Evolutionary conservation across 441 rosid genomes (phyloP), one percentile per base, ranked within the genome.

Genomic region (Flueggea neowawraea): DNA sequence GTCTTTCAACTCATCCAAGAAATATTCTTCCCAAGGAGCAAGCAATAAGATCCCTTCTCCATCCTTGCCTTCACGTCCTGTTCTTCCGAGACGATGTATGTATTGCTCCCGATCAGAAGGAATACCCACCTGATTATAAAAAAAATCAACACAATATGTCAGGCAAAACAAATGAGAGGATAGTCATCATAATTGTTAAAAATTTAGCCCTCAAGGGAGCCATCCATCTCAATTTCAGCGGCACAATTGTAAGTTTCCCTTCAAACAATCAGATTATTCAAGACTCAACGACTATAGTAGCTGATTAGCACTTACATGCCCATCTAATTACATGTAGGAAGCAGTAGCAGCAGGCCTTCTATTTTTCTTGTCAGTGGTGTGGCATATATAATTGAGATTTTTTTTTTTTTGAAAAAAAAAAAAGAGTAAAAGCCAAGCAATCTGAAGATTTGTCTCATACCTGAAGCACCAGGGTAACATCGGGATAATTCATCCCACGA

Each of bases 381-480:
- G 28, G 28, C 28, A 22, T 6, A 53, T 12, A 17, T 17, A 53
- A 10, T 14, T 16, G 17, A 14, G 17, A 16, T 12, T 51, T 13
- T 1, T 17, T 17, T 12, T 22, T 22, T 22, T 22, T 22, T 22
- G 1, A 22, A 22, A 22, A 22, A 22, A 22, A 22, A 22, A 22
- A 51, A n/a, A n/a, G n/a, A 14, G 8, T 3, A 6, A 51, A 17
- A 14, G 16, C 15, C 17, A 17, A 51, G 17, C 16, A 51, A 51
- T 14, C 15, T 10, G 12, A 4, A 28, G 1, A 28, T n/a, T 51
- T 0, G 57, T 36, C n/a, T 56, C 53, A 8, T 87, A 95, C 99
- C 98, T 95, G 98, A 65, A 95, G 80, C 73, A 95, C 99, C 76
- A 90, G 83, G 66, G 95, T 83, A 74, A 92, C 98, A 78, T 90